phyloP scores from a whole-genome alignment of 192 early-diverging fungal genomes.

The Entomortierella beljakovae region DNA sequence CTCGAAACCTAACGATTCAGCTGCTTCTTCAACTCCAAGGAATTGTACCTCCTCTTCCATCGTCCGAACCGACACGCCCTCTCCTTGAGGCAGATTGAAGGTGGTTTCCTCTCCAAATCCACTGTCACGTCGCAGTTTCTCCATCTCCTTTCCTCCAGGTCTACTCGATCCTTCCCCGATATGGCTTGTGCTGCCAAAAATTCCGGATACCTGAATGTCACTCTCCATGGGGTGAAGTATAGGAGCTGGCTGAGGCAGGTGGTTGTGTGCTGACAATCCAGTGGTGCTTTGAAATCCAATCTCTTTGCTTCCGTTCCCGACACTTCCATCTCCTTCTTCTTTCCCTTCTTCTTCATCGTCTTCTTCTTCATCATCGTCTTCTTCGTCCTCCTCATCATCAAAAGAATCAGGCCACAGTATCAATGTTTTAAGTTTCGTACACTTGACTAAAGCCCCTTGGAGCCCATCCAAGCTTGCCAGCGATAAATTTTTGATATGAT shows the following conservation, averaged over 20 bases:
- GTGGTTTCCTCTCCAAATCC: background rate
- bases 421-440: constrained; percentile 22
- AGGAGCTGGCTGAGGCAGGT: background rate
- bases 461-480: constrained; percentile 17
- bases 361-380: constrained; percentile 10
- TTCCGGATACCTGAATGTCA: too few relatives aligned
- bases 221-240: background rate
- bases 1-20: constrained; percentile 1
- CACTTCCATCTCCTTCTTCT: background rate
- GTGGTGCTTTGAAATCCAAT: background rate
- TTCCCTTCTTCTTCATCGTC: constrained; percentile 4
- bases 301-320: background rate
- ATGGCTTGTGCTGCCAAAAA: too few relatives aligned
- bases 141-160: background rate
- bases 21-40: background rate
- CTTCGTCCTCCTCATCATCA: constrained; percentile 32
- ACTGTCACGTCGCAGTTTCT: background rate
- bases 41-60: too few relatives aligned
- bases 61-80: too few relatives aligned
- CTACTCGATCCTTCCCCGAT: background rate
- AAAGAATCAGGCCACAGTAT: constrained; percentile 35
- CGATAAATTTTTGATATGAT: constrained; percentile 20
- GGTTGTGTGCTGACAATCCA: background rate
- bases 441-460: constrained; percentile 4
- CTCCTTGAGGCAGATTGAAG: background rate